These are phyloP conservation scores for Daldinia grandis DNA, from an alignment of 495 filamentous ascomycete species.

Conservation along the genomic window DNA sequence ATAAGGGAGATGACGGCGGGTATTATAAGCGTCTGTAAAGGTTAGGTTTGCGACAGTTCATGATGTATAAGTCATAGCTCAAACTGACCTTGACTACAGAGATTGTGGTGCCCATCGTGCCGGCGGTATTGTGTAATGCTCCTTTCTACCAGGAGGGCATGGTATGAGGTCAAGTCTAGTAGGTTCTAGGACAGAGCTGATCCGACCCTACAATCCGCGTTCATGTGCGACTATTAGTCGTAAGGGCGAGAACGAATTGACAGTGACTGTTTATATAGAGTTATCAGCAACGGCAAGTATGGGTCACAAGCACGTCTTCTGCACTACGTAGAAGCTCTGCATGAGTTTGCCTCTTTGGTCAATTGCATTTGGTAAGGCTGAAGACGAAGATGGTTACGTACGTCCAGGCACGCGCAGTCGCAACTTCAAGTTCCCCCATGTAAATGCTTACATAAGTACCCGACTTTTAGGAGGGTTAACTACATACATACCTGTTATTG, in stretches of 20 bases:
- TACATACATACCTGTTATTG: too few species aligned
- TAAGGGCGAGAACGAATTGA: neutral
- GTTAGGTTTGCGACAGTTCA: neutral
- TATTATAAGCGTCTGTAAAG: conserved; percentile 73
- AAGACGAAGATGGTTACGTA: conserved; percentile 38
- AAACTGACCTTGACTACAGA: conserved; percentile 57
- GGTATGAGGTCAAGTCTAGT: neutral
- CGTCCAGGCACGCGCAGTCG: conserved; percentile 15
- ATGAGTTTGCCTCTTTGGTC: conserved; percentile 42
- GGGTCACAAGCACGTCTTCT: conserved; percentile 36
- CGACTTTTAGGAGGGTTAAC: too few species aligned
- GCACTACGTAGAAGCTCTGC: conserved; percentile 42
- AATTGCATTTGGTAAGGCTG: conserved; percentile 26
- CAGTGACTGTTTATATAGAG: neutral
- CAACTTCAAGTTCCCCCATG: conserved; percentile 9
- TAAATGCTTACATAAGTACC: conserved; percentile 29
- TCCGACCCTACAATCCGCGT: neutral
- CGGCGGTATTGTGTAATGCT: conserved; percentile 33
- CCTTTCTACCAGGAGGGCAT: conserved; percentile 24
- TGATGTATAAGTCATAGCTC: neutral
- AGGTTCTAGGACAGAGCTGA: neutral
- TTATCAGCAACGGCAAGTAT: conserved; percentile 1
- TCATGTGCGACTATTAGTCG: neutral
- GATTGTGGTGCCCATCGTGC: conserved; percentile 50
- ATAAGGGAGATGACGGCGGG: conserved; percentile 79